Evolutionary conservation across 495 filamentous ascomycete species (phyloP).

Genomic region (Cairneyella variabilis): DNA sequence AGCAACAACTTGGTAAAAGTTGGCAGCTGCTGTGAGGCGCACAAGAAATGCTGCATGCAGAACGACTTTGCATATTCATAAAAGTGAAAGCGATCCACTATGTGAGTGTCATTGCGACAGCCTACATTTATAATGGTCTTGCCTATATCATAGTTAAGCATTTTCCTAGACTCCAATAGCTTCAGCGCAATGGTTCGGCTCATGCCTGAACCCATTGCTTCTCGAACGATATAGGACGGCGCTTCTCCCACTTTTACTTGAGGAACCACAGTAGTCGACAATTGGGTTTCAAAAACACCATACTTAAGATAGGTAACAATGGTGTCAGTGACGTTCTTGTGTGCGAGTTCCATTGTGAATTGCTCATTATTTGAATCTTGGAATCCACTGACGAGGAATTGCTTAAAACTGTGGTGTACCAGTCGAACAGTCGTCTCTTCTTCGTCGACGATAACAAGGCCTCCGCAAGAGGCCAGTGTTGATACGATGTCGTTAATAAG

Average conservation of each 20-base stretch:
- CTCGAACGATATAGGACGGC: slow-evolving; percentile 28
- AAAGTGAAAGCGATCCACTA: slow-evolving; percentile 8
- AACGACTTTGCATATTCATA: slow-evolving; percentile 14
- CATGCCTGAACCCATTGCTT: slow-evolving; percentile 23
- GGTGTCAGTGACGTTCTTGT: slow-evolving; percentile 30
- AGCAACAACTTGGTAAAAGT: slow-evolving; percentile 5
- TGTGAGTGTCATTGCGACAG: slow-evolving; percentile 1
- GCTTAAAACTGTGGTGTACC: slow-evolving; percentile 42
- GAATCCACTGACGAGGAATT: slow-evolving; percentile 35
- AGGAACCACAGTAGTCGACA: slow-evolving; percentile 26
- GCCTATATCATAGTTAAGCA: slow-evolving; percentile 28
- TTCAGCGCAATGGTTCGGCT: slow-evolving; percentile 26
- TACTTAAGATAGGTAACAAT: slow-evolving; percentile 41
- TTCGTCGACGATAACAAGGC: slow-evolving; percentile 43
- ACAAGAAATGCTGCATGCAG: slow-evolving; percentile 6
- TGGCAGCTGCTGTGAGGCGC: slow-evolving; percentile 3
- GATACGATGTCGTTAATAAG: slow-evolving; percentile 35
- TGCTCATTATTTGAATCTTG: slow-evolving; percentile 14
- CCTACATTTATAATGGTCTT: slow-evolving; percentile 23
- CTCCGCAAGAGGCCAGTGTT: slow-evolving; percentile 36
- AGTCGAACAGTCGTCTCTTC: slow-evolving; percentile 37
- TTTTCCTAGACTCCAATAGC: slow-evolving; percentile 27
- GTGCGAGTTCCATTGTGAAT: slow-evolving; percentile 26
- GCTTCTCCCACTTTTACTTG: slow-evolving; percentile 25
- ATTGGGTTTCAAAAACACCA: slow-evolving; percentile 33